phyloP scores from a whole-genome alignment of 371 early-diverging fungal species.

The Syncephalastrum contaminatum region DNA sequence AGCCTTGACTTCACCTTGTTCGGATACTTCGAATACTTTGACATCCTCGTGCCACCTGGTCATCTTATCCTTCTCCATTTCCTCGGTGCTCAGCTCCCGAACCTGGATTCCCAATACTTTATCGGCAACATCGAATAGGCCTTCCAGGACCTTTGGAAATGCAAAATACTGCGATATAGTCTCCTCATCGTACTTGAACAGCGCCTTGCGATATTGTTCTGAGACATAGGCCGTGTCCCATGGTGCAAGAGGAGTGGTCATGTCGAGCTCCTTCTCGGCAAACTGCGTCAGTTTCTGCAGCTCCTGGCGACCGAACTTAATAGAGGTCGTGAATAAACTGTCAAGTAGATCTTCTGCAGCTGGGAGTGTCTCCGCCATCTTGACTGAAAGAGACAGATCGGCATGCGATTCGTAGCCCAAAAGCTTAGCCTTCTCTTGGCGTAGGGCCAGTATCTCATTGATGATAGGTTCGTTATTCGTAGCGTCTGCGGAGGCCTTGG shows the following conservation, averaged over 20 bases:
- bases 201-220: conserved; percentile 60
- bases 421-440: conserved; percentile 51
- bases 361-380: conserved; percentile 59
- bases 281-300: conserved; percentile 46
- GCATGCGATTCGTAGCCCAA: conserved; percentile 58
- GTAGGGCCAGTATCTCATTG: conserved; percentile 55
- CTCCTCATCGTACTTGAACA: conserved; percentile 63
- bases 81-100: conserved; percentile 36
- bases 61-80: conserved; percentile 36
- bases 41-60: conserved; percentile 67
- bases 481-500: conserved; percentile 53
- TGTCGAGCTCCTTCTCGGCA: conserved; percentile 38
- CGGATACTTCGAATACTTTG: conserved; percentile 61
- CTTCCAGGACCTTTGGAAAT: conserved; percentile 60
- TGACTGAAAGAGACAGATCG: conserved; percentile 59
- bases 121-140: conserved; percentile 58
- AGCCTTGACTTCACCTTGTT: conserved; percentile 50
- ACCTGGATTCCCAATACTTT: conserved; percentile 62
- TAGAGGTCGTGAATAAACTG: conserved; percentile 46
- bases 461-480: conserved; percentile 62
- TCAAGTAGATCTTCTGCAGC: conserved; percentile 52
- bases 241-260: conserved; percentile 48
- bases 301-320: conserved; percentile 50
- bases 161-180: conserved; percentile 63
- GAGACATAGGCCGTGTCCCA: conserved; percentile 61